Evolutionary conservation across 176 grass and related monocot genomes (phyloP).

Genomic region (Triticum dicoccoides): DNA sequence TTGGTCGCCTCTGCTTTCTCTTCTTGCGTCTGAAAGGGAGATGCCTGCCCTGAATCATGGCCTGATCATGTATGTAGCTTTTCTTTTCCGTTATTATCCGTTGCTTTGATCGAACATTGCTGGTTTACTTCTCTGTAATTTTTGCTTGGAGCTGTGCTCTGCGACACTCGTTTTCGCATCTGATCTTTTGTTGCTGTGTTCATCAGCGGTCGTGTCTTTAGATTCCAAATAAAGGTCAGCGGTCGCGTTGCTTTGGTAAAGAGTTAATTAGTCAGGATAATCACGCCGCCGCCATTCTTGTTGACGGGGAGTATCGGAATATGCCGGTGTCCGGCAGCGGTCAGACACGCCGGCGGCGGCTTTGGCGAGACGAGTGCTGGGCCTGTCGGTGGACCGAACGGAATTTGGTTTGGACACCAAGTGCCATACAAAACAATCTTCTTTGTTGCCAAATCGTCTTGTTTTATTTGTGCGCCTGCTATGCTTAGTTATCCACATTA

Average conservation of each 20-base stretch:
- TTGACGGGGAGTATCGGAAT: neutral
- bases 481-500: too few relatives aligned
- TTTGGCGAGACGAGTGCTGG: conserved; percentile 10
- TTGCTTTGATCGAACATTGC: neutral
- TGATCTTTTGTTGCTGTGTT: neutral
- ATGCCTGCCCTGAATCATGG: neutral
- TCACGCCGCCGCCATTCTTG: neutral
- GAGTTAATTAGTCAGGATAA: neutral
- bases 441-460: too few relatives aligned
- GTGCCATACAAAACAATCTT: neutral
- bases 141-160: neutral
- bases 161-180: conserved; percentile 14
- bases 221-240: neutral
- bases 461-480: too few relatives aligned
- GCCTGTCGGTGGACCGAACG: neutral
- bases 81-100: neutral
- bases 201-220: too few relatives aligned
- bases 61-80: neutral
- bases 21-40: conserved; percentile 28
- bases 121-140: neutral
- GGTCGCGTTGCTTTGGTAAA: neutral
- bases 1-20: neutral
- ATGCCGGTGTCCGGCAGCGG: neutral
- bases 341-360: neutral
- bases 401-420: neutral